Evolutionary conservation across 148 eudicot genomes (phyloP), one percentile per base, ranked within the genome.

Genomic region (Cornus controversa): DNA sequence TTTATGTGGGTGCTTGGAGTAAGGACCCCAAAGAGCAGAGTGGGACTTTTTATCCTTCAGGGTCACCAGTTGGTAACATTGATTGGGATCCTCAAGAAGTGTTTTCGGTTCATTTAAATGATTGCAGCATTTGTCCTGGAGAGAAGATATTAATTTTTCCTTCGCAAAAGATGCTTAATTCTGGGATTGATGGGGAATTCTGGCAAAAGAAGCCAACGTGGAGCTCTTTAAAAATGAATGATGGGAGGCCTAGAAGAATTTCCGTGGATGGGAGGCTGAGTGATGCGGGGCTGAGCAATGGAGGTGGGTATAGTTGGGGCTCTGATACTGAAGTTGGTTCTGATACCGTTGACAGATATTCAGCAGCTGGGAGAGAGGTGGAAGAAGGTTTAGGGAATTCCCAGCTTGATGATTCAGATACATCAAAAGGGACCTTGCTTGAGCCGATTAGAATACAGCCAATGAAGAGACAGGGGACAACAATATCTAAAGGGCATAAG

Each of bases 401-500:
- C 62, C 62, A 77, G 63, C 25, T 82, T 8, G 81, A 85, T 3
- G 85, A 82, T 65, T 77, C 73, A 1, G 74, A 77, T 31, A 8
- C 8, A 22, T 68, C 23, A 2, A 34, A 36, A 29, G 66, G 75
- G 25, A 22, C 5, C 5, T 65, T 24, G 23, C 77, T 75, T 13
- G 66, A 80, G 16, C 78, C n/a, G 20, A 78, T 78, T 60, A 69
- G 82, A 15, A 72, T 83, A 53, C 84, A 82, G 23, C 85, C 87
- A 14, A 70, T 78, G 24, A 90, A 78, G 83, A 88, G 77, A 72
- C 94, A 88, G 74, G 98, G 98, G 42, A 82, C 75, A 27, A 90
- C 92, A 24, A 94, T 94, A 14, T 81, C 89, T 29, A 94, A 79
- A 76, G 98, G 96, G 40, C 97, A 94, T 82, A 92, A 91, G 81